Evolutionary conservation across 2,329 filamentous ascomycete species (phyloP).

Genomic region (Malbranchea cinnamomea): DNA sequence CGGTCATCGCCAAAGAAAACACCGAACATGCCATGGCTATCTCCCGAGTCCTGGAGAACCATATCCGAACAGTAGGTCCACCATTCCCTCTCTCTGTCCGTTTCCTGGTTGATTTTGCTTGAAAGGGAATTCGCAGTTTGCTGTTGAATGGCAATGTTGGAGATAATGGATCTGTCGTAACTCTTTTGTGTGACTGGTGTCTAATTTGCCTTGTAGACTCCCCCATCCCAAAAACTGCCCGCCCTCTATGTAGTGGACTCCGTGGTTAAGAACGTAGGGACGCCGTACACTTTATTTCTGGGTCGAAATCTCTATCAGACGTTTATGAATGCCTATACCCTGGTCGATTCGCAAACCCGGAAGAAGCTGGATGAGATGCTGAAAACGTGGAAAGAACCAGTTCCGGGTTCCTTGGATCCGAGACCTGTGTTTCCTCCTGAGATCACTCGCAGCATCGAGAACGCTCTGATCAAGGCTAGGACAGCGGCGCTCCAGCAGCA

Average conservation of each 20-base stretch:
- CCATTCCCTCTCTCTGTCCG: slow-evolving; percentile 7
- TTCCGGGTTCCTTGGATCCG: slow-evolving; percentile 84
- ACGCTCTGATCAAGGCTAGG: slow-evolving; percentile 72
- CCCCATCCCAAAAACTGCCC: slow-evolving; percentile 77
- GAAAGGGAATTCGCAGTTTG: slow-evolving; percentile 4
- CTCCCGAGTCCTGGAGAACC: slow-evolving; percentile 74
- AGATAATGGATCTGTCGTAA: slow-evolving; percentile 1
- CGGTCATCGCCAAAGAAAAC: slow-evolving; percentile 92
- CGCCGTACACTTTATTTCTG: slow-evolving; percentile 90
- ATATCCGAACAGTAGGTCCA: slow-evolving; percentile 79
- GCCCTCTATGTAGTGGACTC: slow-evolving; percentile 97
- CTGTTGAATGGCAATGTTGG: not conserved
- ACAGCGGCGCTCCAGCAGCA: slow-evolving; percentile 37
- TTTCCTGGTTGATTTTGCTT: slow-evolving; percentile 1
- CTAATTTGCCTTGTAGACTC: slow-evolving; percentile 46
- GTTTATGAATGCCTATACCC: slow-evolving; percentile 91
- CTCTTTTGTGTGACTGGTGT: slow-evolving; percentile 8
- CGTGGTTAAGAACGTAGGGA: slow-evolving; percentile 96
- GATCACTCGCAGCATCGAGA: slow-evolving; percentile 81
- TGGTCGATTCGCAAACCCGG: slow-evolving; percentile 69
- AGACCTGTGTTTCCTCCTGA: slow-evolving; percentile 82
- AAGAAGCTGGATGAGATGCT: slow-evolving; percentile 95
- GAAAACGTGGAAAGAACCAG: slow-evolving; percentile 94
- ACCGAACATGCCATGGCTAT: slow-evolving; percentile 92
- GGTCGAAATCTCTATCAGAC: slow-evolving; percentile 82